A percentile compares a stretch with the other conserved stretches of the same genome.
Evolutionary conservation across 176 grass and related monocot genomes (phyloP).

Genomic region (Eleusine coracana): DNA sequence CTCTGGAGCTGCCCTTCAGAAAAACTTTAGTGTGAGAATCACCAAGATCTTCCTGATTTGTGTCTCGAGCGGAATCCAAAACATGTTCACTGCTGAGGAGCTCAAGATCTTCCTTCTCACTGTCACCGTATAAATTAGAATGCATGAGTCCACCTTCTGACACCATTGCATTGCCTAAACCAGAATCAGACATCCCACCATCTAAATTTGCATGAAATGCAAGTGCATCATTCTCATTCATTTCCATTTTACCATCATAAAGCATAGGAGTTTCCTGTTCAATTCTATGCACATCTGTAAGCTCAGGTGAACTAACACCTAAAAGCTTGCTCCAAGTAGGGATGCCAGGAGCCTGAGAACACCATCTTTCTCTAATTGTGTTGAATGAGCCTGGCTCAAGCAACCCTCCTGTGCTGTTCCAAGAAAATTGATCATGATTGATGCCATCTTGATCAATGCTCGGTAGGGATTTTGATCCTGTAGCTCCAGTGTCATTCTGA

Average conservation of each 20-base stretch:
- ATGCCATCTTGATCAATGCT: conserved; percentile 27
- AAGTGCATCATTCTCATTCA: conserved; percentile 8
- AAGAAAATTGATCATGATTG: conserved; percentile 3
- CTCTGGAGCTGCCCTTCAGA: conserved; percentile 1
- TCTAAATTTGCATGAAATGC: conserved; percentile 21
- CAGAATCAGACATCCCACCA: conserved; percentile 27
- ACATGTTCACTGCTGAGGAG: conserved; percentile 32
- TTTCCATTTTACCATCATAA: conserved; percentile 34
- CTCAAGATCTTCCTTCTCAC: conserved; percentile 38
- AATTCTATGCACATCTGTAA: conserved; percentile 33
- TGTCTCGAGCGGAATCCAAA: conserved; percentile 20
- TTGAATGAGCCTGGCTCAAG: conserved; percentile 15
- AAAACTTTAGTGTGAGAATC: conserved; percentile 18
- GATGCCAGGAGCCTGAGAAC: conserved; percentile 10
- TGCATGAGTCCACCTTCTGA: conserved; percentile 43
- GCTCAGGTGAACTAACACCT: conserved; percentile 31
- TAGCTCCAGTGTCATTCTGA: conserved; percentile 4
- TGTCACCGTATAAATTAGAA: conserved; percentile 22
- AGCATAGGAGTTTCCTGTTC: conserved; percentile 10
- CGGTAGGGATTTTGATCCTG: conserved; percentile 16
- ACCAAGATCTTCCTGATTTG: conserved; percentile 27
- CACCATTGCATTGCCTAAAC: conserved; percentile 8
- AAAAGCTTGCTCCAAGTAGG: conserved; percentile 30
- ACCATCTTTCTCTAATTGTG: conserved; percentile 5
- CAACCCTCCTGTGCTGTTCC: conserved; percentile 16